Evolutionary conservation across 1,284 basidiomycete genomes (phyloP), one percentile per base, ranked within the genome.

Genomic region (Porogramme epimiltina): DNA sequence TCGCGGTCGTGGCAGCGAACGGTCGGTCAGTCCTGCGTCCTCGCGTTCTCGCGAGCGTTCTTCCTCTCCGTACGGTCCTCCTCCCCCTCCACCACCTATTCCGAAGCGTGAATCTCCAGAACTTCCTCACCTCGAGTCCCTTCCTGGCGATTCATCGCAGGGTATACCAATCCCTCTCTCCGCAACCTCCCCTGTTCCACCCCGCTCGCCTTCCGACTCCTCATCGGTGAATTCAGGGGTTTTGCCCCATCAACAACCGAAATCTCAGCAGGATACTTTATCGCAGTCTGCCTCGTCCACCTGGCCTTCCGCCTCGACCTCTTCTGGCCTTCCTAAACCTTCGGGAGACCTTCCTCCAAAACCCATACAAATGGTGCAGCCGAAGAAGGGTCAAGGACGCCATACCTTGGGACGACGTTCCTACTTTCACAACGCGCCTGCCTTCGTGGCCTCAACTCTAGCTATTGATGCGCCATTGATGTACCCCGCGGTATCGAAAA

Each of bases 41-140:
- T 47, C 54, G 13, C 55, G 52, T 47, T 36, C 28, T 26, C 22
- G n/a, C n/a, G n/a, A 47, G 22, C 52, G 53, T 22, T 42, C 44
- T 31, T 45, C 49, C 22, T 54, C 58, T 20, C 54, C 58, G 8
- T 47, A 37, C 34, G 34, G 34, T 16, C 34, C 34, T 18, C 34
- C 34, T 10, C 34, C n/a, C 22, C 26, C 50, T 45, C 18, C 42
- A 10, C 28, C 42, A 4, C 24, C 26, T 19, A 26, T 19, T 16
- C 19, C 57, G n/a, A 59, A 59, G 45, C 54, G 49, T 24, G 57
- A 59, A 36, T 59, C 57, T 15, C 57, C 54, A 19, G 54, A 59
- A 24, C 42, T 59, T 5, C 52, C 52, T 8, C 58, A 55, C 26
- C 51, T 55, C 5, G 49, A 55, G 25, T 23, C 49, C 8, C 18